A percentile compares a stretch with the other conserved stretches of the same genome.
These are phyloP conservation scores for Cladosporium sp. DNA, from an alignment of 2,329 filamentous ascomycete genomes.

Conservation along the genomic window DNA sequence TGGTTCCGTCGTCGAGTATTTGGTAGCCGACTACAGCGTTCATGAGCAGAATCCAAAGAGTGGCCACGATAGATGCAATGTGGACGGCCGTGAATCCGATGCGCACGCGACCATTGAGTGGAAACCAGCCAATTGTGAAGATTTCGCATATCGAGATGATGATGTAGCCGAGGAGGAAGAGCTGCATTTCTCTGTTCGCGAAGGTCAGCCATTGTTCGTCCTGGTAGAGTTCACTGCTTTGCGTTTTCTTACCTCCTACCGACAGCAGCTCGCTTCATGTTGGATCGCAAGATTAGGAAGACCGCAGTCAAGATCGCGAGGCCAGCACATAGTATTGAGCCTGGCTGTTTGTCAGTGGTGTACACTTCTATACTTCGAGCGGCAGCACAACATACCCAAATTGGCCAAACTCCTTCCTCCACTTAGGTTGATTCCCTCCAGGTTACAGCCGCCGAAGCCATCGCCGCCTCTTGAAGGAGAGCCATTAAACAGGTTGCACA, in stretches of 20 bases:
- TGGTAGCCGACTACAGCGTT: constrained; percentile 94
- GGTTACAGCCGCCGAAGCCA: constrained; percentile 69
- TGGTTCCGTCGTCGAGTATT: constrained; percentile 87
- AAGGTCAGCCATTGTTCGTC: not conserved
- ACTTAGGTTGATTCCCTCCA: constrained; percentile 73
- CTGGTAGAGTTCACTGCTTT: not conserved
- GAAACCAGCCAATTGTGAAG: constrained; percentile 89
- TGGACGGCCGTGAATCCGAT: constrained; percentile 86
- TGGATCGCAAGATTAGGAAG: constrained; percentile 75
- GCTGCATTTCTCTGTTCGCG: constrained; percentile 82
- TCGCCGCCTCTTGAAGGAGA: constrained; percentile 59
- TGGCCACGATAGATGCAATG: constrained; percentile 83
- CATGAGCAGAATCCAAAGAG: constrained; percentile 85
- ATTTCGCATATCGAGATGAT: constrained; percentile 93
- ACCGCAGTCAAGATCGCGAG: constrained; percentile 69
- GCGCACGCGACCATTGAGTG: constrained; percentile 68
- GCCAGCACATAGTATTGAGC: constrained; percentile 82
- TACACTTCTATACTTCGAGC: constrained; percentile 17
- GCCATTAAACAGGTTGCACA: constrained; percentile 64
- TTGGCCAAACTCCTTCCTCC: constrained; percentile 71
- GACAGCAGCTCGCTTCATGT: constrained; percentile 89
- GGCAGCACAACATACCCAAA: constrained; percentile 61
- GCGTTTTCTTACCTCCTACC: constrained; percentile 55
- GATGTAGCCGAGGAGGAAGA: constrained; percentile 85
- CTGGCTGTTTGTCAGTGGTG: constrained; percentile 48